Base-by-base conservation (phyloP, 345 rosid genomes). In the Salix arbutifolia region DNA sequence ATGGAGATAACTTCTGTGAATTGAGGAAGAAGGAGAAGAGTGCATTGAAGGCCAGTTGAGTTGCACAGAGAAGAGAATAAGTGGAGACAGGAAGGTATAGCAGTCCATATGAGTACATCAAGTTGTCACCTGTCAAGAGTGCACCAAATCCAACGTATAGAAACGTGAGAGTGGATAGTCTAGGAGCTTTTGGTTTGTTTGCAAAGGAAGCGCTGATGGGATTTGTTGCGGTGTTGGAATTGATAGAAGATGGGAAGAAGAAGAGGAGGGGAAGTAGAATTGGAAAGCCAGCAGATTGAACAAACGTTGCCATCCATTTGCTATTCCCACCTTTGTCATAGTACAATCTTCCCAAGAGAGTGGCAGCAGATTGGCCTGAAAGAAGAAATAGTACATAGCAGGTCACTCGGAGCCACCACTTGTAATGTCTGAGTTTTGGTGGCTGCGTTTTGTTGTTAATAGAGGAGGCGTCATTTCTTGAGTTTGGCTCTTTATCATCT, bases 231-330 rank as follows among this genome's bases (percentile, higher is more conserved):
- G 16, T 42, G 33, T 58, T 12, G 46, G 70, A 64, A 25, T 78
- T 72, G 35, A 71, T 37, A 21, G 80, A 68, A 42, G 74, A 72
- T 21, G 75, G n/a, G 80, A 84, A 82, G 81, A 69, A 82, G 46
- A 83, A 60, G 21, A 87, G 71, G 53, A 86, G 72, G 11, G 88
- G 89, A 40, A 84, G 65, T 13, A 86, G 80, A 33, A 87, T 69
- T 28, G 90, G 90, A 81, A 89, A 89, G 74, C 89, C 91, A 1
- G 87, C 88, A 26, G 89, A 86, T 78, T 89, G 92, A 76, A 86
- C 91, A 56, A 86, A 79, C 4, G 92, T 88, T 62, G 91, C 86
- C 86, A 89, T 86, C 91, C 90, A 89, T 80, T 89, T 89, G 82
- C 91, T 85, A 17, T 87, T 84, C 4, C 92, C 92, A n/a, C 90